A percentile compares a stretch with the other conserved stretches of the same genome.
These are phyloP conservation scores for Penicillium odoratum DNA, from an alignment of 495 filamentous ascomycete genomes.

Conservation along the genomic window DNA sequence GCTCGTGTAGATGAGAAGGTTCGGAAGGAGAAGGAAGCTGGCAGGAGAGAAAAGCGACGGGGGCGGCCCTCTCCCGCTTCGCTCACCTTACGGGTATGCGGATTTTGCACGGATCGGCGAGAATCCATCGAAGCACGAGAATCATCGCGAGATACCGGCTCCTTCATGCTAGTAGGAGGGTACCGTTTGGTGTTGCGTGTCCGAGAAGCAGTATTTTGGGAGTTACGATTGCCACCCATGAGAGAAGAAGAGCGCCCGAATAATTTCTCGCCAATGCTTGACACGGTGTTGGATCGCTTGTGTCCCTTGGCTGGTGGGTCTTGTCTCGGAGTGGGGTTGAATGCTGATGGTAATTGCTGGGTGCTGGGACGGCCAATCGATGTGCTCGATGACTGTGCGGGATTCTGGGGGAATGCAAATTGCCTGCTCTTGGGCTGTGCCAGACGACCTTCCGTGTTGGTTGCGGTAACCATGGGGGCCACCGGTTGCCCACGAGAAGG, in stretches of 20 bases:
- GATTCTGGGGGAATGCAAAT: slow-evolving; percentile 66
- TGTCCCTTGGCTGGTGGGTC: slow-evolving; percentile 64
- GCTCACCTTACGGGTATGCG: slow-evolving; percentile 75
- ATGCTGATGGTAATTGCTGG: slow-evolving; percentile 44
- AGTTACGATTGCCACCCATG: slow-evolving; percentile 58
- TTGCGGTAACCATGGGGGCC: slow-evolving; percentile 82
- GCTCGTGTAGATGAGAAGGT: slow-evolving; percentile 48
- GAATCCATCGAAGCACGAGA: slow-evolving; percentile 80
- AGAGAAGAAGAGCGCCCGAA: slow-evolving; percentile 79
- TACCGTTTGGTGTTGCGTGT: slow-evolving; percentile 52
- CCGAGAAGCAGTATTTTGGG: slow-evolving; percentile 37
- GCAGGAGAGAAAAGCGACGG: slow-evolving; percentile 75
- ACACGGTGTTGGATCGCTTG: slow-evolving; percentile 87
- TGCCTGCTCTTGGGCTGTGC: slow-evolving; percentile 78
- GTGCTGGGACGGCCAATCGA: slow-evolving; percentile 63
- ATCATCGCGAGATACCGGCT: slow-evolving; percentile 52
- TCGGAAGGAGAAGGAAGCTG: slow-evolving; percentile 67
- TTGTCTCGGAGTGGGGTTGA: slow-evolving; percentile 46
- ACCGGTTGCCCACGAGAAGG: slow-evolving; percentile 81
- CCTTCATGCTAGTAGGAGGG: slow-evolving; percentile 79
- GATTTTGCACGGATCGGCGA: slow-evolving; percentile 72
- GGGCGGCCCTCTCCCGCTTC: slow-evolving; percentile 74
- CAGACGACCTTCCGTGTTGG: slow-evolving; percentile 88
- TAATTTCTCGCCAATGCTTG: slow-evolving; percentile 73
- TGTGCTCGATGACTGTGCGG: slow-evolving; percentile 27